Evolutionary conservation across 805 yeast species (phyloP), one percentile per base, ranked within the genome.

Genomic region (Kodamaea jinghongensis): DNA sequence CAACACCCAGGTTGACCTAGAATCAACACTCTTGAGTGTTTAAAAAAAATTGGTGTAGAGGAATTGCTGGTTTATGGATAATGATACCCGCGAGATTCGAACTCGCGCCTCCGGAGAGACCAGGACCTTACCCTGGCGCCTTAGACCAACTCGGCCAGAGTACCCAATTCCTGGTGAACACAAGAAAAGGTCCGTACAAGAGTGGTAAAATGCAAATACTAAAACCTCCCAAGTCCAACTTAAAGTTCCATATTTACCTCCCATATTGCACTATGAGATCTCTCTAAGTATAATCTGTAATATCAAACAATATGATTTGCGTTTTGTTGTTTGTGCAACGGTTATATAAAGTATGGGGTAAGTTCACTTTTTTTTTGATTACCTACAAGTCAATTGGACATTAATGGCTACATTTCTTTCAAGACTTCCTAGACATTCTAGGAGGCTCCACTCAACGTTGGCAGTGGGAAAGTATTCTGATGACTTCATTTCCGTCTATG

Each of bases 101-200:
- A 47, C 51, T 40, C 51, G 51, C 48, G 51, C 51, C 51, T 47
- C 51, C 51, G 51, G 43, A 47, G 51, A 47, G 51, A 47, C 51
- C 51, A 47, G 51, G 51, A 47, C 51, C 51, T 47, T 47, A 47
- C 51, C 51, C 51, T 47, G 51, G 51, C 51, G 51, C 51, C 51
- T 47, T 47, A 47, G 49, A 47, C 50, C 51, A 46, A 46, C 51
- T 47, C 51, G 51, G 51, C 51, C 51, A 47, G 51, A 47, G 51
- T 47, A 47, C 51, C 51, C 48, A 47, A 45, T 46, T 46, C 49
- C 49, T 46, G 49, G 4, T 3, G 12, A 12, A 22, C 17, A 9
- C 11, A 20, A 20, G n/a, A 20, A 20, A 20, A 8, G 5, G 8
- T 20, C 7, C 7, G 8, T 5, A 20, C 23, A 20, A 20, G 8